A percentile compares a stretch with the other conserved stretches of the same genome.
These are phyloP conservation scores for Huntiella savannae DNA, from an alignment of 2,329 filamentous ascomycete genomes.

Conservation along the genomic window DNA sequence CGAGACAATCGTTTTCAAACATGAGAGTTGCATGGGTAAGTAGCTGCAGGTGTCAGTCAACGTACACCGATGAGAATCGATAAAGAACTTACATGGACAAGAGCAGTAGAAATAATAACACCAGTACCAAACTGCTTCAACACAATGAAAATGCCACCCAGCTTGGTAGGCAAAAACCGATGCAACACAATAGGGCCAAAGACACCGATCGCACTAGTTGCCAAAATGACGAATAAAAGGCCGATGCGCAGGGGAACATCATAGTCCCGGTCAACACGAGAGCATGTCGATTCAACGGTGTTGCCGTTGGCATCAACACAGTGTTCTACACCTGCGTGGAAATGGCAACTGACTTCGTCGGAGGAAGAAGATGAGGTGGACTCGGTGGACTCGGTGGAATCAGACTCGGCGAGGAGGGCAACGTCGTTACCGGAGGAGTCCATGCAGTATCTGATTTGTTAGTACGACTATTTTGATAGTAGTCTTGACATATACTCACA, in stretches of 20 bases:
- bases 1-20: conserved; percentile 52
- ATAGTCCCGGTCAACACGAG: conserved; percentile 33
- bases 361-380: conserved; percentile 5
- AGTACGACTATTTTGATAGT: background rate
- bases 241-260: conserved; percentile 50
- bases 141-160: conserved; percentile 34
- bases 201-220: conserved; percentile 44
- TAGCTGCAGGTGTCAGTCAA: conserved; percentile 28
- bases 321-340: conserved; percentile 55
- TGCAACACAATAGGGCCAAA: background rate
- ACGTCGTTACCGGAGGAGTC: conserved; percentile 40
- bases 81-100: conserved; percentile 36
- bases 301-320: conserved; percentile 27
- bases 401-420: conserved; percentile 20
- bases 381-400: conserved; percentile 15
- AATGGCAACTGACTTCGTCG: conserved; percentile 38
- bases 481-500: conserved; percentile 23
- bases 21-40: conserved; percentile 55
- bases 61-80: background rate
- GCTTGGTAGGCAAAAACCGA: conserved; percentile 26
- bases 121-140: conserved; percentile 60
- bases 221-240: conserved; percentile 51
- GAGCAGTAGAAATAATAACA: conserved; percentile 52
- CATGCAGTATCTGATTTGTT: conserved; percentile 38
- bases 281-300: conserved; percentile 25